Base-by-base conservation (phyloP, 257 asterid species). In the Anisodus acutangulus region DNA sequence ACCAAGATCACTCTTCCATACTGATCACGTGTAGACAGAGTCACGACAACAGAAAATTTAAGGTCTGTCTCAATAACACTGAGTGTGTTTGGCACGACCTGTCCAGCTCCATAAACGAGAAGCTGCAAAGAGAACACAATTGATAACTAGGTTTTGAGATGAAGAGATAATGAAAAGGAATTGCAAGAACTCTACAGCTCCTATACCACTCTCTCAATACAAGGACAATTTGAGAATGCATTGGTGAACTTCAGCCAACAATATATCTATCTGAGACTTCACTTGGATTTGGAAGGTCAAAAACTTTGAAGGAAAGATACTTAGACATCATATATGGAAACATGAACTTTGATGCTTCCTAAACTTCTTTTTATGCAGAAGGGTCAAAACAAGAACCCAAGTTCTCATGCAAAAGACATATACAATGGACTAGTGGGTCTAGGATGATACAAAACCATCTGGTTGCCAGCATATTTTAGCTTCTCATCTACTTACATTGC, bases 21-120 rank as follows among this genome's bases (percentile, higher is more conserved):
- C 31, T 86, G 94, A 69, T 87, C 89, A 82, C 85, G 88, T 57
- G 91, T 86, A 51, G 98, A 89, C 70, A 96, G 88, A 58, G 91
- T 64, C 86, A 96, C 93, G 19, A 66, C 76, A 43, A 96, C 80
- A n/a, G 98, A 91, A 86, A 89, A 96, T 83, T 88, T 89, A 83
- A 89, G 88, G 87, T 90, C 85, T 22, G 94, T 94, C 87, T 92
- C 88, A 84, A 94, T 68, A 41, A 91, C 78, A 1, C 47, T 85
- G 41, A 96, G 89, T 45, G 97, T 90, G 66, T 85, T 86, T 17
- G 98, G 98, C 82, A 91, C 51, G 81, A 96, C 92, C 72, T 92
- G 90, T 9, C 98, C 99, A 78, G 91, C 86, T 67, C 99, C 99
- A 49, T 96, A 94, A 53, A 96, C 98, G 69, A 93, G 93, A 88